Base-by-base conservation (phyloP, 176 grass and related monocot species). In the Tillandsia fasciculata region DNA sequence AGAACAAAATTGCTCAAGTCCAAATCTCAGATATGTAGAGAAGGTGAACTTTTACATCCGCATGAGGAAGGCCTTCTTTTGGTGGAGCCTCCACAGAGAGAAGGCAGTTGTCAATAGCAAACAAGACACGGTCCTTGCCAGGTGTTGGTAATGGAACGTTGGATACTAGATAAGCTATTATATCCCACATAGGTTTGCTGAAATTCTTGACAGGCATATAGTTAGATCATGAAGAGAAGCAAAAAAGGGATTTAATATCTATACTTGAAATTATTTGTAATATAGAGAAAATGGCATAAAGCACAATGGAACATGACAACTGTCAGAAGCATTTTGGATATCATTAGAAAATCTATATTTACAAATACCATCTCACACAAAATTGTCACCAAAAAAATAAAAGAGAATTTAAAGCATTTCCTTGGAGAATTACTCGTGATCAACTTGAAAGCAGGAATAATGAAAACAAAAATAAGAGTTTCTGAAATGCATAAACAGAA, bases 81-180 rank as follows among this genome's bases (percentile, higher is more conserved):
- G 87, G 77, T 69, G 94, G 94, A 77, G 82, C 73, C 48, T 99
- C 90, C 15, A 72, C 80, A 10, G 82, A 99, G 56, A 99, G 89
- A 86, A 99, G 89, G 68, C 75, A 87, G 75, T 85, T 99, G 67
- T 99, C 94, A 75, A 99, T 83, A 71, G 94, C 61, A 90, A 99
- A 99, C 61, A 99, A 88, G 22, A 99, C 94, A 75, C 89, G 74
- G 24, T 93, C 83, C 77, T 93, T 99, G 75, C 94, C 94, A 1
- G 90, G 94, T 81, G 87, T 86, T 64, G 94, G 94, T 82, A 99
- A 93, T 67, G 94, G 85, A 77, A 99, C 90, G 83, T 93, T 87
- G 81, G 94, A 90, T 49, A 99, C 89, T 80, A 90, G 84, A 73
- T 93, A 84, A 64, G 87, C 78, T 84, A 99, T 86, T 80, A 90